Percentiles rank a stretch among this genome's conserved stretches.
phyloP scores from a whole-genome alignment of 495 filamentous ascomycete species.

The Tuber microsphaerosporum region DNA sequence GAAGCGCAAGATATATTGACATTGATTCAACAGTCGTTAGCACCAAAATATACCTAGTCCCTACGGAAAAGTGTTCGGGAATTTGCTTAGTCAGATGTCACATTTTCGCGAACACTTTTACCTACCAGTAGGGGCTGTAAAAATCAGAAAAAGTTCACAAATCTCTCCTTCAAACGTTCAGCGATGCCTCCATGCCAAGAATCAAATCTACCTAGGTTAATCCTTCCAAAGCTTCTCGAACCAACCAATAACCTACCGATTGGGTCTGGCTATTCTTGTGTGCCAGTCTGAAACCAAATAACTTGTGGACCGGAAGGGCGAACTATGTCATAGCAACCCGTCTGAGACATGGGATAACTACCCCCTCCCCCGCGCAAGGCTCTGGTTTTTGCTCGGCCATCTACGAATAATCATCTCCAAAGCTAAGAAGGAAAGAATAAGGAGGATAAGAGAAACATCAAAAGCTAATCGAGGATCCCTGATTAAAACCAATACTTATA shows the following conservation, averaged over 20 bases:
- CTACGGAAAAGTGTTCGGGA: too few relatives aligned
- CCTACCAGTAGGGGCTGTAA: too few relatives aligned
- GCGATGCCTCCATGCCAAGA: not conserved
- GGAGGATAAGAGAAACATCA: not conserved
- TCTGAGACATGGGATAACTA: not conserved
- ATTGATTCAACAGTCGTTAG: not conserved
- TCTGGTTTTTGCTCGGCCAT: not conserved
- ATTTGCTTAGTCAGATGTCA: too few relatives aligned
- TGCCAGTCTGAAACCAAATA: not conserved
- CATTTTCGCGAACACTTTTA: too few relatives aligned
- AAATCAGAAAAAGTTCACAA: not conserved
- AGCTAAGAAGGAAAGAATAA: not conserved
- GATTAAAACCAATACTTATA: not conserved
- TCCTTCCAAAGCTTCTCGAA: not conserved
- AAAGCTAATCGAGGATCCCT: not conserved
- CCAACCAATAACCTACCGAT: not conserved
- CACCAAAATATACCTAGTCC: not conserved
- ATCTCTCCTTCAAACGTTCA: not conserved
- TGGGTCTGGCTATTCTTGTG: not conserved
- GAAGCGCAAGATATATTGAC: not conserved
- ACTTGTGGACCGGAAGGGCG: not conserved
- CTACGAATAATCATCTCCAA: not conserved
- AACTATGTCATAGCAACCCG: not conserved
- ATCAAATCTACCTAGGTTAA: not conserved
- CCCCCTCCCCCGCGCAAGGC: not conserved